Base-by-base conservation (phyloP, 2,329 filamentous ascomycete species). In the Botrytis paeoniae region DNA sequence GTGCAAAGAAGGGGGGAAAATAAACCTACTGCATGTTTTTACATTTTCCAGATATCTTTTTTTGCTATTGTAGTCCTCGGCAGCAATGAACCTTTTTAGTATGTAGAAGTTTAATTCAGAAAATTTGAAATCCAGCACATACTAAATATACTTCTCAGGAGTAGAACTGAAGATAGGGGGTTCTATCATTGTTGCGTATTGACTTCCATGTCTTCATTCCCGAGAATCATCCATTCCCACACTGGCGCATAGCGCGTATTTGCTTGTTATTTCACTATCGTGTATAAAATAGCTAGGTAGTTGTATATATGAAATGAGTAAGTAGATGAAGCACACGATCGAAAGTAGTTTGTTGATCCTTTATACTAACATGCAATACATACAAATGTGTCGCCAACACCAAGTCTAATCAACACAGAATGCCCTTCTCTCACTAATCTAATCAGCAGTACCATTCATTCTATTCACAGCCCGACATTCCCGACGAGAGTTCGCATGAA, bases 1-100 rank as follows among this genome's bases (percentile, higher is more conserved):
- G 29, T 0, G 6, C n/a, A 29, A 54, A 5, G 14, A 57, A 57
- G 6, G 1, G 6, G n/a, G 14, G 7, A 3, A 0, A 29, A 29
- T 1, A 18, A 29, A 18, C n/a, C n/a, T 29, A 29, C 6, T 29
- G n/a, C 25, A 54, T 5, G 5, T 7, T n/a, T 16, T n/a, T 54
- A 54, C 4, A 51, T 25, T 8, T 5, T 25, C 22, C 1, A 48
- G 3, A 25, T 12, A 10, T 25, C 9, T 12, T 25, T 25, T 51
- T 0, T 6, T 48, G 4, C 22, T 51, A n/a, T 51, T 14, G 7
- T 14, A 4, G 10, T 12, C n/a, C 7, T 3, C n/a, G 7, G 0
- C 14, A 18, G 51, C n/a, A 9, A 54, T 54, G 25, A 16, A 2
- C 6, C 1, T 8, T 29, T 54, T 16, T 7, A 18, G 14, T 29